These are phyloP conservation scores for Euphrasia confusa DNA, from an alignment of 257 asterid genomes.

Conservation along the genomic window DNA sequence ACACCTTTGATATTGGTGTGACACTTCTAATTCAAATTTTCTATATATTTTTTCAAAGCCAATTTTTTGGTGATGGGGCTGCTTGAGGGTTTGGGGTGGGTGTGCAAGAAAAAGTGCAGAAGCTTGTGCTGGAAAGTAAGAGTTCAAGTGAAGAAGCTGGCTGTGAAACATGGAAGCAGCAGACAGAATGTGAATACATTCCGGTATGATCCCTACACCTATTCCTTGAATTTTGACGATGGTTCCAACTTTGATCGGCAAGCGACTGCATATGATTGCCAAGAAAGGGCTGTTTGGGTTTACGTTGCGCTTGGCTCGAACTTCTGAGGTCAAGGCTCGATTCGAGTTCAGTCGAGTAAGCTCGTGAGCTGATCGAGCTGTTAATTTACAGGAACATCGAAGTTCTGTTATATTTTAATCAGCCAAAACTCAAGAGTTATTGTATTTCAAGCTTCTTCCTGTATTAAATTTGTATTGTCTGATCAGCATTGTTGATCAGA, in stretches of 20 bases:
- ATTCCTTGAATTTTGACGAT: constrained; percentile 61
- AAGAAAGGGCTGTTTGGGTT: constrained; percentile 26
- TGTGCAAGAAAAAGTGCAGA: constrained; percentile 49
- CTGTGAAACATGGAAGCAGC: constrained; percentile 28
- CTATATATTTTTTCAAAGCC: not conserved
- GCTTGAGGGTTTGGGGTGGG: constrained; percentile 28
- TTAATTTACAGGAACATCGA: too few species aligned
- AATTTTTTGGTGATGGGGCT: constrained; percentile 24
- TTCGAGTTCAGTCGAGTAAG: not conserved
- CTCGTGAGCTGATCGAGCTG: too few species aligned
- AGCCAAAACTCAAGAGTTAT: too few species aligned
- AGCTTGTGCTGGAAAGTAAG: constrained; percentile 40
- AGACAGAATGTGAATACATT: constrained; percentile 30
- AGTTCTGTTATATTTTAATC: too few species aligned
- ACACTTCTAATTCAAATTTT: not conserved
- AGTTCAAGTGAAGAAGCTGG: constrained; percentile 41
- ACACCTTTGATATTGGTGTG: too few species aligned
- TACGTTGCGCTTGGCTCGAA: constrained; percentile 25
- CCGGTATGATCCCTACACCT: constrained; percentile 62
- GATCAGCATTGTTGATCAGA: too few species aligned
- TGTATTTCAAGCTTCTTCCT: too few species aligned
- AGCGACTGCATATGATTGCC: not conserved
- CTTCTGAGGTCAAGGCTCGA: not conserved
- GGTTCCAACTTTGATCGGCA: constrained; percentile 19
- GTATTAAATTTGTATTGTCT: too few species aligned